Evolutionary conservation across 2,329 filamentous ascomycete genomes (phyloP), one percentile per base, ranked within the genome.

Genomic region (Sporothrix brasiliensis): DNA sequence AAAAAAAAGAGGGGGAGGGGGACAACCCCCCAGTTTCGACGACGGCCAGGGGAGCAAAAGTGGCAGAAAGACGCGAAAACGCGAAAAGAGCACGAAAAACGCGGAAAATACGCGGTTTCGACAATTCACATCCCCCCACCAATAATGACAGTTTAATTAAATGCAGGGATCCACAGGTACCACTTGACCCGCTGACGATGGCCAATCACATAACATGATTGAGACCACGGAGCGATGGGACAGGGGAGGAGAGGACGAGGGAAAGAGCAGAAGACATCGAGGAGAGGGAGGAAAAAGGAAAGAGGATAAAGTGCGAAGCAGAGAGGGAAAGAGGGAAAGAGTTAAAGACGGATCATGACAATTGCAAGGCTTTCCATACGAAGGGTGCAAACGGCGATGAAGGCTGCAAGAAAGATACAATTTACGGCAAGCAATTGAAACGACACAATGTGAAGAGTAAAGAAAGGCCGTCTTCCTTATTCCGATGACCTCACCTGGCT

Each of bases 181-280:
- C 60, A 49, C 50, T 16, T 24, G 16, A 47, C 13, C 68, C 39
- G 39, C 19, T 50, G n/a, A 27, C 16, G 2, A n/a, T 41, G 19
- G 30, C 69, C 69, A 70, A 70, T 70, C 69, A 67, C 52, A 70
- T 70, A 67, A 70, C 41, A 70, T 41, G 4, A 58, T 60, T 58
- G 21, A 9, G 49, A 30, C 24, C 49, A 54, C 39, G 30, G 50
- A 34, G 58, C 19, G n/a, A 44, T n/a, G 56, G 10, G 34, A 24
- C n/a, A 61, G 56, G 34, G 56, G 13, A 61, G 11, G 56, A 24
- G 39, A 21, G n/a, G 39, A 63, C 16, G 39, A 60, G 10, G n/a
- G 58, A 16, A 6, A n/a, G 3, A 49, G 16, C 11, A 63, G 11
- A 61, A n/a, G 24, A 13, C 14, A 47, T 11, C 30, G 41, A 41